Evolutionary conservation across 1,139 yeast species (phyloP), one percentile per base, ranked within the genome.

Genomic region (Nadsonia starkeyi-henricii): DNA sequence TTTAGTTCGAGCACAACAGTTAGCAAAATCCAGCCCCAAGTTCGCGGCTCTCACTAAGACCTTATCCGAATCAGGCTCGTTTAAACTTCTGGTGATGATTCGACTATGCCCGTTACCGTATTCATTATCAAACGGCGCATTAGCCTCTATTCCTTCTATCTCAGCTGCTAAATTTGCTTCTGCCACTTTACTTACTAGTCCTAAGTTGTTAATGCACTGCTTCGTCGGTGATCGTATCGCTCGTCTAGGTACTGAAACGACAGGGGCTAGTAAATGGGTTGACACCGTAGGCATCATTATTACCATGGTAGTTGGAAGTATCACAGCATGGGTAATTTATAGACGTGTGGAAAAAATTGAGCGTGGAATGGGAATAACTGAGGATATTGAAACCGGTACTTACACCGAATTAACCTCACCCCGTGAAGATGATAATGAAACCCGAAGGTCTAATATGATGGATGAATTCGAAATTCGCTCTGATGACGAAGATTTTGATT

Each of bases 91-190:
- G 49, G 74, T 81, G 49, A 71, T 89, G 62, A 74, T 91, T 44
- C 71, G 96, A 50, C 65, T 89, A 51, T 86, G 96, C 57, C 98
- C 98, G 0, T 74, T 89, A 57, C 97, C 98, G 0, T 91, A 89
- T 61, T 85, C 96, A 2, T 68, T 89, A 43, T 82, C 94, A 0
- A 91, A 91, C 60, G 97, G 96, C 3, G 96, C 95, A 0, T 71
- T 91, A 55, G 91, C 94, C 4, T 82, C 91, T 2, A 75, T 89
- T 20, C 95, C 94, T 0, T 82, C 85, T 30, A 72, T 88, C 18
- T 70, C 81, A 0, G 68, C 79, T 1, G 52, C 64, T 45, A 77
- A 80, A 28, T 91, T 83, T 62, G 69, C 80, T 7, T 62, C 79
- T 42, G 95, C 96, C 1, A 81, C 91, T 17, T 57, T 78, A 0